These are phyloP conservation scores for Trichosporon asahii DNA, from an alignment of 1,284 basidiomycete species.

Conservation along the genomic window DNA sequence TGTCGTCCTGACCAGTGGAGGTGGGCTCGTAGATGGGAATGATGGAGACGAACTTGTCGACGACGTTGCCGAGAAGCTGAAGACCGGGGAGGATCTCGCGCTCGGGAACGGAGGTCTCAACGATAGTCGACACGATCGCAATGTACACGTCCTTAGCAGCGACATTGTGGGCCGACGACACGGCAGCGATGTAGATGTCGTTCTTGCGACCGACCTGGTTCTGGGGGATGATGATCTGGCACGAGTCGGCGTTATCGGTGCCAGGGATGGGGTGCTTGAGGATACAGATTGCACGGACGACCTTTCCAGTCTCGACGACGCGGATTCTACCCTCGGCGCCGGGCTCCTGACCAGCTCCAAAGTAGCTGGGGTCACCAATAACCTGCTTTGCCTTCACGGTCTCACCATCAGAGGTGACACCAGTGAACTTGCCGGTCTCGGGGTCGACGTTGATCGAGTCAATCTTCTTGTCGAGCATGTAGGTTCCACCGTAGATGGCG, in stretches of 20 bases:
- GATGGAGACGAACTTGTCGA: slow-evolving; percentile 96
- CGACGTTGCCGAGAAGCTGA: slow-evolving; percentile 84
- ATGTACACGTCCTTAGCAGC: slow-evolving; percentile 92
- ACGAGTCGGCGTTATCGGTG: slow-evolving; percentile 88
- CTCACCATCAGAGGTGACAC: slow-evolving; percentile 85
- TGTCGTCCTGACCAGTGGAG: slow-evolving; percentile 65
- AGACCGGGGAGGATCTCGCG: slow-evolving; percentile 88
- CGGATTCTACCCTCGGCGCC: slow-evolving; percentile 65
- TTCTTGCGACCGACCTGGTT: slow-evolving; percentile 94
- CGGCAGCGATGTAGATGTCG: slow-evolving; percentile 98
- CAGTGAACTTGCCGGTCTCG: slow-evolving; percentile 81
- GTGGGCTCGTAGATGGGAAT: slow-evolving; percentile 87
- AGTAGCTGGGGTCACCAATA: slow-evolving; percentile 98
- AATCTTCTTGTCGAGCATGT: slow-evolving; percentile 98
- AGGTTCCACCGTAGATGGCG: slow-evolving; percentile 98
- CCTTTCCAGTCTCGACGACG: slow-evolving; percentile 89
- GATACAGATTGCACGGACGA: slow-evolving; percentile 95
- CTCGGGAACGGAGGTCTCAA: slow-evolving; percentile 92
- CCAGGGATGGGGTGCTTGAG: slow-evolving; percentile 98
- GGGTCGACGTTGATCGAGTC: slow-evolving; percentile 83
- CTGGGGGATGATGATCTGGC: slow-evolving; percentile 97
- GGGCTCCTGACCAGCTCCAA: slow-evolving; percentile 64
- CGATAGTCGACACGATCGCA: slow-evolving; percentile 97
- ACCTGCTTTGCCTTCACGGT: slow-evolving; percentile 97
- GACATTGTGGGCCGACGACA: slow-evolving; percentile 95